Evolutionary conservation across 306 rosid genomes (phyloP).

Genomic region (Ziziphus jujuba): DNA sequence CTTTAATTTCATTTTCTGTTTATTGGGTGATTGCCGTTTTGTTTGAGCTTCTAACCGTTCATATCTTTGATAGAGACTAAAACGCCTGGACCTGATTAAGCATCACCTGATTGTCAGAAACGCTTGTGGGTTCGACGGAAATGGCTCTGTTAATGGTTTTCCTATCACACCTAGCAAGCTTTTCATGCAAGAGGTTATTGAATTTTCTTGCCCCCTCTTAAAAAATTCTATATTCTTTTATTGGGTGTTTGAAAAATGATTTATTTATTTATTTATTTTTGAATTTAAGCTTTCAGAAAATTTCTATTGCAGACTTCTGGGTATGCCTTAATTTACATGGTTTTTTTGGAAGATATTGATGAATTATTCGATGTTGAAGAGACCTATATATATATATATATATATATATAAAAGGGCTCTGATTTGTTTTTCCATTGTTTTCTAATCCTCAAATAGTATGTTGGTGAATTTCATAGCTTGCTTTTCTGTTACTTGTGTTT

Average conservation of each 20-base stretch:
- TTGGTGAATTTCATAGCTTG: constrained; percentile 1
- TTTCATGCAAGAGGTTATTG: constrained; percentile 77
- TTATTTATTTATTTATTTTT: neutral
- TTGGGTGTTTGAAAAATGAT: neutral
- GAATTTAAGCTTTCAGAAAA: neutral
- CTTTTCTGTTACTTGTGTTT: constrained; percentile 19
- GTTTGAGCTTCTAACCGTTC: constrained; percentile 7
- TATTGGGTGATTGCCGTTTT: neutral
- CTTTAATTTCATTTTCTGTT: neutral
- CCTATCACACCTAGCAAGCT: constrained; percentile 68
- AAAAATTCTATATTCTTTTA: constrained; percentile 2
- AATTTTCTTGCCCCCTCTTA: constrained; percentile 9
- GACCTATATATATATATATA: constrained; percentile 7
- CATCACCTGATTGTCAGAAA: constrained; percentile 51
- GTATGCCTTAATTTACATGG: constrained; percentile 7
- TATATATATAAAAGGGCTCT: neutral
- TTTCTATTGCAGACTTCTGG: constrained; percentile 20
- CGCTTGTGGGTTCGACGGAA: constrained; percentile 56
- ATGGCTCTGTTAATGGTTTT: constrained; percentile 54
- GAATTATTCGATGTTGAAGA: constrained; percentile 24
- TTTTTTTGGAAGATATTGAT: constrained; percentile 2
- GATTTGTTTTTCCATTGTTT: neutral
- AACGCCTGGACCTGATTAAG: constrained; percentile 51
- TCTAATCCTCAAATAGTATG: neutral
- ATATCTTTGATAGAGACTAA: constrained; percentile 43